phyloP scores from a whole-genome alignment of 2,329 filamentous ascomycete species.

The Claviceps sp. region DNA sequence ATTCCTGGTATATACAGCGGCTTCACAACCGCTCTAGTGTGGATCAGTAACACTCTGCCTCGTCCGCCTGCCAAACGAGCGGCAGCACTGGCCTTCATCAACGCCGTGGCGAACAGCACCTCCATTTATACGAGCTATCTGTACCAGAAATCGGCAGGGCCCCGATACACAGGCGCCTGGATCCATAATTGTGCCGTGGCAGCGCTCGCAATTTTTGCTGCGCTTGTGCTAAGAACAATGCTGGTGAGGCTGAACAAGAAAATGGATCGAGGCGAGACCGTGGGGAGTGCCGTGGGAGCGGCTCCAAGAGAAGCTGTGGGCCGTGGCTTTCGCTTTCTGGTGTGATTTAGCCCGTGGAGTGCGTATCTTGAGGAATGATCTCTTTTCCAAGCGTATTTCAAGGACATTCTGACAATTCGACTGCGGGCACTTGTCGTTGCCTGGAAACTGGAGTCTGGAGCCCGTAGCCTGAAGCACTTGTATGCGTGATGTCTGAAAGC shows the following conservation, averaged over 20 bases:
- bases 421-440: too few relatives aligned
- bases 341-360: constrained; percentile 20
- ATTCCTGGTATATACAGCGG: constrained; percentile 48
- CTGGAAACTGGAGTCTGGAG: too few relatives aligned
- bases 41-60: constrained; percentile 65
- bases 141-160: constrained; percentile 39
- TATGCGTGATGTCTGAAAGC: too few relatives aligned
- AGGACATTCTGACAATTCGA: too few relatives aligned
- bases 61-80: constrained; percentile 61
- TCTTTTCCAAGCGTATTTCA: too few relatives aligned
- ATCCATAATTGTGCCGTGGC: constrained; percentile 54
- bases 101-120: constrained; percentile 41
- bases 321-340: constrained; percentile 53
- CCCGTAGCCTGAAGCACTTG: too few relatives aligned
- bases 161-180: constrained; percentile 43
- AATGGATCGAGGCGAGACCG: constrained; percentile 48
- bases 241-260: constrained; percentile 55
- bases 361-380: too few relatives aligned
- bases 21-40: constrained; percentile 56
- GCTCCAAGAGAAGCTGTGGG: constrained; percentile 40
- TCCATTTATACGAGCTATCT: constrained; percentile 59
- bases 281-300: constrained; percentile 40
- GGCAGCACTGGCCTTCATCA: constrained; percentile 61
- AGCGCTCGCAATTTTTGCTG: constrained; percentile 48
- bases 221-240: constrained; percentile 48